phyloP scores from a whole-genome alignment of 495 filamentous ascomycete genomes.

The Talaromyces borbonicus region DNA sequence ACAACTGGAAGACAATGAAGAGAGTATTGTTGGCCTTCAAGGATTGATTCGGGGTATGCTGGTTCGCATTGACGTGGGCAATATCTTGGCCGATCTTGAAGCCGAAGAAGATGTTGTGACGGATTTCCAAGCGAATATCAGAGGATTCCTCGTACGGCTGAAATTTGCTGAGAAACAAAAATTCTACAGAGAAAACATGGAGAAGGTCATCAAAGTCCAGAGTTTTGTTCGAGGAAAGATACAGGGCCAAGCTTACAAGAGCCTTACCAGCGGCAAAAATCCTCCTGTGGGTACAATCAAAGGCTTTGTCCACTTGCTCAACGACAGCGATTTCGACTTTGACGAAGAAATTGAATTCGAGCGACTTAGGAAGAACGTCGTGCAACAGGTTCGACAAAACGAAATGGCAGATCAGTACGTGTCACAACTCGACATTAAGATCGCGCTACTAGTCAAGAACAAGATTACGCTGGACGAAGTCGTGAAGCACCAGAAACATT shows the following conservation, averaged over 20 bases:
- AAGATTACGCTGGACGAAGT: constrained; percentile 99
- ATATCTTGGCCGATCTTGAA: constrained; percentile 63
- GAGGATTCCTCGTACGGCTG: constrained; percentile 62
- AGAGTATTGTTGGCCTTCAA: constrained; percentile 61
- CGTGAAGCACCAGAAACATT: constrained; percentile 91
- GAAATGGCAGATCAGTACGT: constrained; percentile 97
- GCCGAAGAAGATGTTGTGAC: constrained; percentile 65
- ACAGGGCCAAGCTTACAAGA: constrained; percentile 96
- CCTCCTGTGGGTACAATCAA: constrained; percentile 94
- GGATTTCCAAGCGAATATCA: constrained; percentile 64
- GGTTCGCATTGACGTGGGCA: constrained; percentile 59
- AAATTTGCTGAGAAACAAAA: constrained; percentile 75
- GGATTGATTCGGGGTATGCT: constrained; percentile 68
- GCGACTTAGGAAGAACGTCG: constrained; percentile 80
- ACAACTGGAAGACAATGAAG: constrained; percentile 72
- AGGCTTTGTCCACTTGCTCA: constrained; percentile 93
- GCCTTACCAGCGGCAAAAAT: constrained; percentile 90
- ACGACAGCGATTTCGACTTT: constrained; percentile 97
- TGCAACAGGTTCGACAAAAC: constrained; percentile 94
- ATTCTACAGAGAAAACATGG: constrained; percentile 93
- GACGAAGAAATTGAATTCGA: constrained; percentile 98
- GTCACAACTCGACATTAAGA: constrained; percentile 97
- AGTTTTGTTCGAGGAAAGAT: constrained; percentile 90
- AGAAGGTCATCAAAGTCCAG: constrained; percentile 96
- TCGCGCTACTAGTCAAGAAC: constrained; percentile 95